These are phyloP conservation scores for Kwoniella sp. DNA, from an alignment of 768 basidiomycete species.

Conservation along the genomic window DNA sequence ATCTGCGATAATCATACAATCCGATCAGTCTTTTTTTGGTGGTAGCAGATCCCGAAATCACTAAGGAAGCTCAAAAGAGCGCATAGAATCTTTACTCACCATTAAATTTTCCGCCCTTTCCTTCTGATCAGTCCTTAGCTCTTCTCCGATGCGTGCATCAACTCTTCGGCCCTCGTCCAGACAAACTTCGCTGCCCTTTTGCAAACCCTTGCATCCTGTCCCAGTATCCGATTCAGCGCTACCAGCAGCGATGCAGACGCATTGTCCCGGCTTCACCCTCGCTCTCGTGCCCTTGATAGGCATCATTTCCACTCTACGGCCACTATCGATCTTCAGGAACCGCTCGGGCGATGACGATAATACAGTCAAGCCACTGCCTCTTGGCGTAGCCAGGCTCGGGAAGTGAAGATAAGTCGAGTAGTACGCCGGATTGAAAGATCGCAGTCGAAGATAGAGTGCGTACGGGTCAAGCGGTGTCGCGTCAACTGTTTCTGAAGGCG, in stretches of 20 bases:
- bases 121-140: constrained; percentile 62
- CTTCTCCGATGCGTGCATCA: constrained; percentile 43
- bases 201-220: constrained; percentile 64
- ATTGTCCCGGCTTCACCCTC: constrained; percentile 49
- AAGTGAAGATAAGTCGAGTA: constrained; percentile 71
- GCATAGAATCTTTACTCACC: constrained; percentile 54
- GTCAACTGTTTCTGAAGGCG: neutral
- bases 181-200: constrained; percentile 62
- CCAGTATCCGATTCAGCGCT: constrained; percentile 35
- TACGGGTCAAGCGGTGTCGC: constrained; percentile 39
- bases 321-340: constrained; percentile 69
- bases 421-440: constrained; percentile 80
- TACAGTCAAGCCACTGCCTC: constrained; percentile 59
- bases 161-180: constrained; percentile 25
- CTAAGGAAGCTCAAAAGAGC: too few species aligned
- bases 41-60: too few species aligned
- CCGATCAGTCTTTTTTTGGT: neutral
- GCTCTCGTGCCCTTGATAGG: constrained; percentile 93
- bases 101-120: constrained; percentile 96
- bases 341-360: constrained; percentile 89
- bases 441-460: constrained; percentile 60
- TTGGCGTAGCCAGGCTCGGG: constrained; percentile 36
- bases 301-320: constrained; percentile 73
- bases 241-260: constrained; percentile 56
- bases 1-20: constrained; percentile 60